Conservation (phyloP, 768 basidiomycete species). For the Pleurotus djamor region DNA sequence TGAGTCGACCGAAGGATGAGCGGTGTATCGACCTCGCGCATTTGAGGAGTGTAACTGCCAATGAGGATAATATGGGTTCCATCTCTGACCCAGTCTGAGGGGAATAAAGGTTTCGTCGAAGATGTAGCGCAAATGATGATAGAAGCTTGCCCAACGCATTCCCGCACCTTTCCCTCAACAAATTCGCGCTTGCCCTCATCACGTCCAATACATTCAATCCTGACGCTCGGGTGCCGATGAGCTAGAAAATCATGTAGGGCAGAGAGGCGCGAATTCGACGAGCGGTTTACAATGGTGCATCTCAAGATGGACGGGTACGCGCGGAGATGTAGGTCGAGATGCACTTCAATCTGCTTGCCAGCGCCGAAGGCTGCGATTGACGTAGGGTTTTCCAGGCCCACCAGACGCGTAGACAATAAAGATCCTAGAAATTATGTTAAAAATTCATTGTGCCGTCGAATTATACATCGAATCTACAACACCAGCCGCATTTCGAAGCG, state of each 20-base stretch:
- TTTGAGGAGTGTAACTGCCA: constrained; percentile 78
- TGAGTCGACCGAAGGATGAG: constrained; percentile 52
- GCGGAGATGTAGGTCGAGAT: constrained; percentile 59
- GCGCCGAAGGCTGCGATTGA: constrained; percentile 68
- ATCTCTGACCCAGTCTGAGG: constrained; percentile 55
- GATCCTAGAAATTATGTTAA: constrained; percentile 46
- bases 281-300: constrained; percentile 66
- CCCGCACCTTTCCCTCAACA: constrained; percentile 16
- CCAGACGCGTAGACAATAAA: constrained; percentile 58
- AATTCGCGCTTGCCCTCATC: background rate
- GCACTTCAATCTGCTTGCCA: constrained; percentile 67
- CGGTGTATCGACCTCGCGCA: constrained; percentile 70
- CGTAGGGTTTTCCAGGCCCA: constrained; percentile 37
- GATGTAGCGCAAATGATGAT: constrained; percentile 80
- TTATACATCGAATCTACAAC: background rate
- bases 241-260: constrained; percentile 27
- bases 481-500: constrained; percentile 83
- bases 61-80: constrained; percentile 74
- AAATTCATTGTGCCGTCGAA: background rate
- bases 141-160: constrained; percentile 38
- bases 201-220: background rate
- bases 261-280: constrained; percentile 43
- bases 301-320: constrained; percentile 50
- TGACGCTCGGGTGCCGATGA: constrained; percentile 21
- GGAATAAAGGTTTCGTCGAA: constrained; percentile 68